Percentiles rank a stretch among this genome's conserved stretches.
Conservation (phyloP, 2,329 filamentous ascomycete species). For the Cryphonectria nitschkei region DNA sequence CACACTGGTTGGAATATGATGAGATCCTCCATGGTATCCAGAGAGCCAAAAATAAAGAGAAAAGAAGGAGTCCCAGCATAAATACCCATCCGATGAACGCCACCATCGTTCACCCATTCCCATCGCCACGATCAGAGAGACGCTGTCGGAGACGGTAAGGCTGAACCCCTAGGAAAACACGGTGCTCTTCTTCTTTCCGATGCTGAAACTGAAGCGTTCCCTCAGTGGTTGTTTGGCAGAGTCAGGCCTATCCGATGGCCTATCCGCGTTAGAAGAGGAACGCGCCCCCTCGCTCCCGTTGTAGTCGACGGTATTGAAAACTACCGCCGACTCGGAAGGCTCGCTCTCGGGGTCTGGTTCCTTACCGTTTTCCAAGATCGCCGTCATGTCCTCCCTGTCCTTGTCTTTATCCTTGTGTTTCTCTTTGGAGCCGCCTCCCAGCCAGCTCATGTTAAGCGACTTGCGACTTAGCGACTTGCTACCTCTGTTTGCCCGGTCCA, state of each 20-base stretch:
- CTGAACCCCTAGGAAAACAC: conserved; percentile 32
- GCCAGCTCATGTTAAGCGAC: conserved; percentile 68
- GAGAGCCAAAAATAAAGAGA: neutral
- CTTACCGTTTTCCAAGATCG: conserved; percentile 37
- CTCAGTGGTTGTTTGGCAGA: conserved; percentile 40
- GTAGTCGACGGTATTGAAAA: conserved; percentile 31
- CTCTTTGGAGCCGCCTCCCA: conserved; percentile 35
- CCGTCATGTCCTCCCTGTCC: conserved; percentile 33
- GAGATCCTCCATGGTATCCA: conserved; percentile 21
- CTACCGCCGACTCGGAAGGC: conserved; percentile 17
- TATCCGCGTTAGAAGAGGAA: conserved; percentile 23
- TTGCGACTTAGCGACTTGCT: conserved; percentile 81
- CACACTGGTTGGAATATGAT: neutral
- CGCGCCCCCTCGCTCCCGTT: conserved; percentile 34
- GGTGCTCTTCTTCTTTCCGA: conserved; percentile 67
- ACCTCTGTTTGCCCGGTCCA: conserved; percentile 70
- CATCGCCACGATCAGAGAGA: neutral
- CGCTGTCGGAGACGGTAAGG: neutral
- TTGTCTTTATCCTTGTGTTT: conserved; percentile 37
- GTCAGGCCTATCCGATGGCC: conserved; percentile 48
- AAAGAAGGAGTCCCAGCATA: neutral
- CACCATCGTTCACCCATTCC: neutral
- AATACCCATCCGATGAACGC: neutral
- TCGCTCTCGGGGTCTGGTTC: conserved; percentile 21
- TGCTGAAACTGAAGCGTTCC: conserved; percentile 37